These are phyloP conservation scores for Acacia confusa DNA, from an alignment of 306 rosid species.

Conservation along the genomic window DNA sequence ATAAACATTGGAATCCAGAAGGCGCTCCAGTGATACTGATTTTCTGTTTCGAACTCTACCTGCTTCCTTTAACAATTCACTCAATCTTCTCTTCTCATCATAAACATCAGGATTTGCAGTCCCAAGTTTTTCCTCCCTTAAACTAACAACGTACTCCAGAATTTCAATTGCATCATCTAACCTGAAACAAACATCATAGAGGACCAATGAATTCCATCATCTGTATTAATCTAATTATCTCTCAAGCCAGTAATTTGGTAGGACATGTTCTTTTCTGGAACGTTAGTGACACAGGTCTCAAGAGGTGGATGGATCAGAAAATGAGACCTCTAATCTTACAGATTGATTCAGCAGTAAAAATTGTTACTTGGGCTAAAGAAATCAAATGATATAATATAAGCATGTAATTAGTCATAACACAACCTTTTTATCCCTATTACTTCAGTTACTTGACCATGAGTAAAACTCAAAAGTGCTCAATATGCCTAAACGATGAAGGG, in stretches of 20 bases:
- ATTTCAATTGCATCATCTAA: slow-evolving; percentile 88
- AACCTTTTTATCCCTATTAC: not conserved
- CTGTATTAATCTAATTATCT: not conserved
- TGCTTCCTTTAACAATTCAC: slow-evolving; percentile 86
- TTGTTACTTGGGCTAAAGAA: not conserved
- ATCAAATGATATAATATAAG: slow-evolving; percentile 14
- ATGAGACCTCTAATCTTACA: slow-evolving; percentile 3
- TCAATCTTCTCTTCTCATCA: slow-evolving; percentile 88
- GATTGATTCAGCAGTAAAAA: slow-evolving; percentile 6
- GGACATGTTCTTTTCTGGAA: not conserved
- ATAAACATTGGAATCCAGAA: slow-evolving; percentile 65
- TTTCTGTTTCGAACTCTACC: slow-evolving; percentile 80
- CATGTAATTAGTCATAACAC: not conserved
- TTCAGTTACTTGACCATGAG: not conserved
- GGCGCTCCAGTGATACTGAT: slow-evolving; percentile 74
- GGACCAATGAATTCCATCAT: not conserved
- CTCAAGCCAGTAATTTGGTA: not conserved
- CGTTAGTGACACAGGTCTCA: not conserved
- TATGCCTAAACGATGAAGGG: not conserved
- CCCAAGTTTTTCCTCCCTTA: slow-evolving; percentile 95
- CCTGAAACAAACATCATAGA: slow-evolving; percentile 43
- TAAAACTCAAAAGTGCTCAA: not conserved
- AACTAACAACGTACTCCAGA: slow-evolving; percentile 77
- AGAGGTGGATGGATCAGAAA: not conserved
- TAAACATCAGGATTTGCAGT: slow-evolving; percentile 95